Evolutionary conservation across 192 early-diverging fungal species (phyloP).

Genomic region (Allomyces javanicus): DNA sequence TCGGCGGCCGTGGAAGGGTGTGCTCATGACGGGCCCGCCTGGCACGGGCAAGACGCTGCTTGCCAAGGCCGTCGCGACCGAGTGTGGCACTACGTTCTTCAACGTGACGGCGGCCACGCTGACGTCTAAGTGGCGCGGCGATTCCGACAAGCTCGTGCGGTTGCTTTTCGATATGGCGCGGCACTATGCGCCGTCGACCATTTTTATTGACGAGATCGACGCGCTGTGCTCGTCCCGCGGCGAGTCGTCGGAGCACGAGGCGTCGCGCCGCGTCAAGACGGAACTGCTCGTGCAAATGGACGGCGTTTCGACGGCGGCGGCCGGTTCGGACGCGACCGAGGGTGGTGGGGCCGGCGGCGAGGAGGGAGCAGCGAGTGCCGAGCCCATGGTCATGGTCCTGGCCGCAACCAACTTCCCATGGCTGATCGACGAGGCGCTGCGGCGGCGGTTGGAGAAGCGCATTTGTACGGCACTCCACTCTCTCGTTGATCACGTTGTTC

Average conservation of each 20-base stretch:
- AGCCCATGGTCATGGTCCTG: conserved; percentile 38
- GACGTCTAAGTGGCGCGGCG: conserved; percentile 43
- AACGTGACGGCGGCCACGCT: conserved; percentile 38
- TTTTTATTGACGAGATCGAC: conserved; percentile 49
- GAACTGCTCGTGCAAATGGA: conserved; percentile 51
- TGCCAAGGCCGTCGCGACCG: conserved; percentile 42
- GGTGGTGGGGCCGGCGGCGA: conserved; percentile 3
- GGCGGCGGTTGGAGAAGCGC: conserved; percentile 37
- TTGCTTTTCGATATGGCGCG: conserved; percentile 38
- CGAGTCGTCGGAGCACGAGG: conserved; percentile 29
- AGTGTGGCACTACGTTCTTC: conserved; percentile 45
- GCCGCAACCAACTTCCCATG: conserved; percentile 51
- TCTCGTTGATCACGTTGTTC: too few species aligned
- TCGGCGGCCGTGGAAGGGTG: conserved; percentile 21
- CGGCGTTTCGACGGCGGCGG: conserved; percentile 14
- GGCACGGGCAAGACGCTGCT: conserved; percentile 43
- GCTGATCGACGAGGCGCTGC: conserved; percentile 44
- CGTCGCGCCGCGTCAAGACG: conserved; percentile 27
- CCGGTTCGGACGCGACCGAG: conserved; percentile 8
- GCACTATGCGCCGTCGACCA: conserved; percentile 38
- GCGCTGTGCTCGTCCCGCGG: conserved; percentile 11
- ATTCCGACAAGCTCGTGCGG: conserved; percentile 38
- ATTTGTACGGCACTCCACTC: conserved; percentile 17
- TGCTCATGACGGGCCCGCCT: conserved; percentile 41
- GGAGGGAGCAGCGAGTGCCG: conserved; percentile 4